A percentile compares a stretch with the other conserved stretches of the same genome.
Evolutionary conservation across 1,139 yeast genomes (phyloP).

Genomic region (Candida tunisiensis): DNA sequence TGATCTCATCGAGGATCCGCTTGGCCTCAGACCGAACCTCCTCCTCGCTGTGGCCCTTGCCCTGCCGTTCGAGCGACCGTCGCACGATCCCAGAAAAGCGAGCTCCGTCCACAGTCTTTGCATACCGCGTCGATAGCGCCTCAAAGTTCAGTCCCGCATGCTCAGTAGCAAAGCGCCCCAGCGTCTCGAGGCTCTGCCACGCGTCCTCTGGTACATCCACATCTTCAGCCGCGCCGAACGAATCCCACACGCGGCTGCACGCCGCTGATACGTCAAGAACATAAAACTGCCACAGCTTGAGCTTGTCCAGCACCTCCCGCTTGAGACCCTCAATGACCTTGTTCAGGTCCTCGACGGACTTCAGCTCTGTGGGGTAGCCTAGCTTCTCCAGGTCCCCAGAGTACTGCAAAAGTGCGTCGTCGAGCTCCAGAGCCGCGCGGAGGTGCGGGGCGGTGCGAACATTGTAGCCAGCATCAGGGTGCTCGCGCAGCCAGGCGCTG

Average conservation of each 20-base stretch:
- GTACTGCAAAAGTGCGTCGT: constrained; percentile 45
- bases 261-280: constrained; percentile 30
- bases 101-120: constrained; percentile 34
- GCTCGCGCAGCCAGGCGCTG: constrained; percentile 67
- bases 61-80: constrained; percentile 21
- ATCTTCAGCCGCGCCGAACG: constrained; percentile 17
- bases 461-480: constrained; percentile 86
- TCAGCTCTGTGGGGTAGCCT: constrained; percentile 44
- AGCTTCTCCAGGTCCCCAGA: constrained; percentile 34
- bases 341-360: constrained; percentile 35
- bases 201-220: constrained; percentile 21
- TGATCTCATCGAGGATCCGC: constrained; percentile 56
- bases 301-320: constrained; percentile 43
- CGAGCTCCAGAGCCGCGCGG: constrained; percentile 70
- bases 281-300: constrained; percentile 80
- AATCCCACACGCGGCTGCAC: constrained; percentile 13
- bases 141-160: constrained; percentile 21
- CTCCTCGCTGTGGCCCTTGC: constrained; percentile 18
- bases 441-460: constrained; percentile 81
- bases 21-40: constrained; percentile 23
- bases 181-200: constrained; percentile 20
- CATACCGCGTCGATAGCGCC: constrained; percentile 33
- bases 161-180: constrained; percentile 36
- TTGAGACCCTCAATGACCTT: constrained; percentile 48
- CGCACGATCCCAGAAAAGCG: constrained; percentile 32